Conservation (phyloP, 495 filamentous ascomycete genomes). For the Letharia lupina region DNA sequence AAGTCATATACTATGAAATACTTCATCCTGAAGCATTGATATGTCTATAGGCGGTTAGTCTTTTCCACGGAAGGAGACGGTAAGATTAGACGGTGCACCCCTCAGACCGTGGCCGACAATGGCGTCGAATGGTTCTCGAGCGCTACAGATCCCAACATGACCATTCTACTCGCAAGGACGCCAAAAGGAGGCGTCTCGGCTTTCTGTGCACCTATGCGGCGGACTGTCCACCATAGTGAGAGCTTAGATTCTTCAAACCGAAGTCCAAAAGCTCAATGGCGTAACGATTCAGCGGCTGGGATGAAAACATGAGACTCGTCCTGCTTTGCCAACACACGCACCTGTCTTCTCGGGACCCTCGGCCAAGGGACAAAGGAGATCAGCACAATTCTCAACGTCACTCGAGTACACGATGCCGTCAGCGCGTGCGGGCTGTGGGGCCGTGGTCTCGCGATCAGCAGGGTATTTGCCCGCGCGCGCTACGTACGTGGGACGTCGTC, state of each 20-base stretch:
- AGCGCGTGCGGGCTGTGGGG: too few species aligned
- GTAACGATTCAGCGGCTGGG: too few species aligned
- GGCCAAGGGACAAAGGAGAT: too few species aligned
- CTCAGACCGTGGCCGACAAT: constrained; percentile 50
- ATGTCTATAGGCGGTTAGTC: constrained; percentile 5
- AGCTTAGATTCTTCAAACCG: constrained; percentile 33
- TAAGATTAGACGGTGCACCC: constrained; percentile 29
- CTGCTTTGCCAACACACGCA: too few species aligned
- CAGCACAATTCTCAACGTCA: too few species aligned
- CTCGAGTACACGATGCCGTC: too few species aligned
- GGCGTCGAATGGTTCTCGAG: constrained; percentile 55
- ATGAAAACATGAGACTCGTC: too few species aligned
- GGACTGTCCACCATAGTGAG: constrained; percentile 32
- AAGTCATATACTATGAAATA: constrained; percentile 60
- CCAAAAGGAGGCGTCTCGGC: constrained; percentile 46
- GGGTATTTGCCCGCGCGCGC: too few species aligned
- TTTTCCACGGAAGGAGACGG: constrained; percentile 28
- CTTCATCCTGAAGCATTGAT: constrained; percentile 82
- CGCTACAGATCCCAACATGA: constrained; percentile 62
- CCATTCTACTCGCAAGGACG: constrained; percentile 62
- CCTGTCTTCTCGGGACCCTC: too few species aligned
- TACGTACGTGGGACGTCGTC: too few species aligned
- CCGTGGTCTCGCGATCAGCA: too few species aligned
- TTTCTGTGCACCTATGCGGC: constrained; percentile 59
- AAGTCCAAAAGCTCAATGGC: too few species aligned